phyloP scores from a whole-genome alignment of 2,329 filamentous ascomycete genomes.

The Westerdykella aurantiaca region DNA sequence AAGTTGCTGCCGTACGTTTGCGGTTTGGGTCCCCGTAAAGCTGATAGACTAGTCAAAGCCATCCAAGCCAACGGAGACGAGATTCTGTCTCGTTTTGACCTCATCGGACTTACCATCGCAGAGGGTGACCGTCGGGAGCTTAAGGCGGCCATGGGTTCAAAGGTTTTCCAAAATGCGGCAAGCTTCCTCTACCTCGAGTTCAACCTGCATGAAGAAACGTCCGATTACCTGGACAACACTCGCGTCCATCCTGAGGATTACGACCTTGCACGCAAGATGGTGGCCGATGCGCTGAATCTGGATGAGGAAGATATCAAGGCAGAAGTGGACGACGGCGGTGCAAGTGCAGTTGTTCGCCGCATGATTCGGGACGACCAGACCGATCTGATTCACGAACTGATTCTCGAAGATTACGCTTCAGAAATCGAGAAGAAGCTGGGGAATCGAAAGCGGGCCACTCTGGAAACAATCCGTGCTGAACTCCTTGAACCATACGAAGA shows the following conservation, averaged over 20 bases:
- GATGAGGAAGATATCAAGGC: conserved; percentile 98
- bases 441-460: conserved; percentile 87
- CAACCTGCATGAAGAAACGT: conserved; percentile 71
- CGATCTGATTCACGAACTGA: conserved; percentile 91
- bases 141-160: conserved; percentile 61
- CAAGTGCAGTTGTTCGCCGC: conserved; percentile 85
- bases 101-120: conserved; percentile 71
- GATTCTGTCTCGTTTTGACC: conserved; percentile 76
- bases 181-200: conserved; percentile 91
- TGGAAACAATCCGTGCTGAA: conserved; percentile 94
- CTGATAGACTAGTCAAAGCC: conserved; percentile 75
- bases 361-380: conserved; percentile 92
- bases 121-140: conserved; percentile 55
- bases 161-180: conserved; percentile 94
- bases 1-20: conserved; percentile 87
- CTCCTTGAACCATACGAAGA: conserved; percentile 92
- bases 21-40: conserved; percentile 87
- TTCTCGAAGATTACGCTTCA: conserved; percentile 93
- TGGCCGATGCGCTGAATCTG: conserved; percentile 89
- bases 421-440: conserved; percentile 90
- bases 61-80: conserved; percentile 87
- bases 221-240: conserved; percentile 93
- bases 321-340: conserved; percentile 83
- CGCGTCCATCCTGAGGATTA: conserved; percentile 98
- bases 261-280: conserved; percentile 96